Evolutionary conservation across 2,329 filamentous ascomycete genomes (phyloP), one percentile per base, ranked within the genome.

Genomic region (Alternaria dauci): DNA sequence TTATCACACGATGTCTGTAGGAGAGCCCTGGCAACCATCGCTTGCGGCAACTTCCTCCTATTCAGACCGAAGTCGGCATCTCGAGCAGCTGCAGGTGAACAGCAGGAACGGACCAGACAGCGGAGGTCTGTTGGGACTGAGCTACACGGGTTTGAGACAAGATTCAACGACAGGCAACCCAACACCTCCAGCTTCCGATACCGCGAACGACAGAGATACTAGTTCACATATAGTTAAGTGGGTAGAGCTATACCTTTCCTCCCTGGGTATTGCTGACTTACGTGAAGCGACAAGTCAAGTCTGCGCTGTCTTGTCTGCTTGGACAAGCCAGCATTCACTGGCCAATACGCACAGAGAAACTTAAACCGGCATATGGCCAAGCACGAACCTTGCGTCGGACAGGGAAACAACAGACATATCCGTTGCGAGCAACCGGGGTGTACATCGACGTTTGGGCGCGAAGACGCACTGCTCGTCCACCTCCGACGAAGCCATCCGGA

Each of bases 401-500:
- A 12, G 8, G 9, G 38, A 0, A 20, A n/a, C 16, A 1, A 3
- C 1, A 43, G 20, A 6, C 18, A 52, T 20, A 52, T 52, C 14
- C 39, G 28, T 34, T 57, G 55, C 23, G 23, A 28, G 5, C 39
- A 57, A 3, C 55, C 28, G 12, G 47, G 48, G 25, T 57, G 55
- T 39, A 25, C 23, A 25, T 43, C 47, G 3, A 46, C 47, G 5
- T 52, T 52, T 7, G 36, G 55, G 3, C 47, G 55, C 14, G 28
- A 36, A 7, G 55, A 57, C 7, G 55, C 55, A 23, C 7, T 57
- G 39, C 46, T 57, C 9, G 47, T 57, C 0, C 55, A 57, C 3
- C 28, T 43, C 20, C 32, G 55, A n/a, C 39, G 55, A 34, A 44
- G 39, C 23, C 47, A 57, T 25, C 55, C 55, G 26, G 47, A 52